Base-by-base conservation (phyloP, 176 grass and related monocot species). In the Carex cristatella region DNA sequence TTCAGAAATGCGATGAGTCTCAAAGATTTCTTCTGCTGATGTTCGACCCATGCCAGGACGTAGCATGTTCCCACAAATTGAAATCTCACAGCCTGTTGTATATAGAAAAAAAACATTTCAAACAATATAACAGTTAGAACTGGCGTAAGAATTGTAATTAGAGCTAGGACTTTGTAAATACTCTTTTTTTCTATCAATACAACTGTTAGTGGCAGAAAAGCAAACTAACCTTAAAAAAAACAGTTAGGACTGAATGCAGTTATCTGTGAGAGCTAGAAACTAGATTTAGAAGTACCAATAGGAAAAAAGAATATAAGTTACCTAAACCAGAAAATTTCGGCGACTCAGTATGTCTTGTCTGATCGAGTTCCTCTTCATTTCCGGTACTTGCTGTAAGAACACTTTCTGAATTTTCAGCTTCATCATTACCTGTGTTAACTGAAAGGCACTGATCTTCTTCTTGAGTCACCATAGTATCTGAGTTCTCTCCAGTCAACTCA, bases 21-120 rank as follows among this genome's bases (percentile, higher is more conserved):
- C 78, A 83, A 99, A 99, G 2, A 62, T 83, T 88, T 99, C 90
- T 84, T 96, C 86, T 42, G 97, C 93, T 86, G 91, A 94, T 82
- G 85, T 85, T 81, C 0, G 78, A 6, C 93, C 97, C 87, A 99
- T 96, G 63, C 93, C 90, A 81, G 90, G 84, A 19, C 56, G 89
- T 87, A 99, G 70, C 54, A 99, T 69, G 86, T 92, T 88, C 48
- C 93, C 93, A 87, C 97, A 99, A 69, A 94, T 90, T 82, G 97
- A 99, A 87, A 99, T 94, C 82, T 94, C 91, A 65, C 93, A 88
- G 65, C 90, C 97, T 99, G 60, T 68, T 88, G 58, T 73, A 84
- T 27, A 81, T 89, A 88, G 83, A 70, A 15, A 86, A 63, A 81
- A 84, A 49, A 49, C 46, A 66, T 69, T 69, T 73, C 51, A 91